Base-by-base conservation (phyloP, 441 rosid genomes). In the Jatropha podagrica region DNA sequence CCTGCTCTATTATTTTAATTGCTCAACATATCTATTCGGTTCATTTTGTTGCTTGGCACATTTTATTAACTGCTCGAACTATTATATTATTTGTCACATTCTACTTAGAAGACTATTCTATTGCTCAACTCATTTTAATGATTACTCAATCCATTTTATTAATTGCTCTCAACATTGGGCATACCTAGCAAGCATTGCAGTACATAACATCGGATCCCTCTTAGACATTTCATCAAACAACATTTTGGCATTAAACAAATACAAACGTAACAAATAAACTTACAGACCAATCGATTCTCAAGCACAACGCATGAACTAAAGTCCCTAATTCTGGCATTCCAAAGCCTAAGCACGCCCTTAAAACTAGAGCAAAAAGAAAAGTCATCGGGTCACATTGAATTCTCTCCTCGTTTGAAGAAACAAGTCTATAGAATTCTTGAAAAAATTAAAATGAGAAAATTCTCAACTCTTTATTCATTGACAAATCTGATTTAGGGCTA, bases 131-230 rank as follows among this genome's bases (percentile, higher is more conserved):
- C 23, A 23, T 23, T 23, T 23, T 23, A 23, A 0, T 23, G 23
- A 23, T 23, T 23, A 23, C 23, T 23, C 23, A 23, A 23, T 23
- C 23, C 23, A 23, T 23, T 23, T 23, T 23, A 23, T 23, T 23
- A 0, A 23, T 23, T 23, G 23, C 23, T 23, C 23, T 23, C 0
- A 23, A 23, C 23, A 23, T 23, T 88, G 91, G 73, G 86, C 88
- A 81, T 87, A 88, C 41, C 91, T 91, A 72, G 88, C 82, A 77
- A 90, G 74, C 90, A 88, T 87, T 20, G 89, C 77, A 0, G 92
- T 90, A 77, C 87, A 90, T 38, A 90, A 69, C 66, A 88, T 89
- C 7, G 85, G 64, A 82, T 90, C 92, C 79, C 82, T 86, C 0
- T 58, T 46, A 52, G 80, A 77, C 82, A 90, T 88, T 76, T 75